Evolutionary conservation across 2,329 filamentous ascomycete genomes (phyloP), one percentile per base, ranked within the genome.

Genomic region (Dactylellina sp.): DNA sequence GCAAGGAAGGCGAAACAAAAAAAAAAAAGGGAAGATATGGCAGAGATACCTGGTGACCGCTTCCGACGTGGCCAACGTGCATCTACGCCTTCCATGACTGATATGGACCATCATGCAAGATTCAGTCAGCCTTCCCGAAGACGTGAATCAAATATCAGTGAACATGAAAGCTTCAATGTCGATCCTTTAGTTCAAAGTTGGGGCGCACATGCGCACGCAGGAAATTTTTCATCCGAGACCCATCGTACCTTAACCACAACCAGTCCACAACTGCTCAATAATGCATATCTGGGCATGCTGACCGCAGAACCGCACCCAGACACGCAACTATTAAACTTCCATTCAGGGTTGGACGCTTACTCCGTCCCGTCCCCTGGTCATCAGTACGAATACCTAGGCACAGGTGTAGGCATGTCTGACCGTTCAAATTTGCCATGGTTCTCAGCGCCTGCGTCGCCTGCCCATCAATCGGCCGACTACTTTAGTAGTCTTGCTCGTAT

Each of bases 261-360:
- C 39, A 60, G 68, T 72, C 68, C 68, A 72, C 68, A 65, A 60
- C 35, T 72, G 68, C 61, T 72, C 53, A 60, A 72, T 72, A 72
- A 50, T 72, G 68, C 68, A 72, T 72, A 72, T 72, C 68, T 72
- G 47, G 68, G 68, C 68, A 72, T 72, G 68, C 68, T 72, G 68
- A 72, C 68, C 68, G 68, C 68, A 72, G 68, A 72, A 65, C 60
- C 68, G 60, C 68, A 72, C 68, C 53, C 68, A 64, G 68, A 72
- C 68, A 72, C 52, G 50, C 68, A 72, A 72, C 35, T 72, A 20
- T 72, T 72, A 22, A 72, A 64, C 60, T 72, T 61, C 60, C 68
- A 72, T 60, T 72, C 68, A 61, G 68, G 68, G 68, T 60, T 72
- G 35, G 68, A 72, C 53, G 68, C 68, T 72, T 72, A 72, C 60